A percentile compares a stretch with the other conserved stretches of the same genome.
Evolutionary conservation across 768 basidiomycete species (phyloP).

Genomic region (Psilocybe cubensis): DNA sequence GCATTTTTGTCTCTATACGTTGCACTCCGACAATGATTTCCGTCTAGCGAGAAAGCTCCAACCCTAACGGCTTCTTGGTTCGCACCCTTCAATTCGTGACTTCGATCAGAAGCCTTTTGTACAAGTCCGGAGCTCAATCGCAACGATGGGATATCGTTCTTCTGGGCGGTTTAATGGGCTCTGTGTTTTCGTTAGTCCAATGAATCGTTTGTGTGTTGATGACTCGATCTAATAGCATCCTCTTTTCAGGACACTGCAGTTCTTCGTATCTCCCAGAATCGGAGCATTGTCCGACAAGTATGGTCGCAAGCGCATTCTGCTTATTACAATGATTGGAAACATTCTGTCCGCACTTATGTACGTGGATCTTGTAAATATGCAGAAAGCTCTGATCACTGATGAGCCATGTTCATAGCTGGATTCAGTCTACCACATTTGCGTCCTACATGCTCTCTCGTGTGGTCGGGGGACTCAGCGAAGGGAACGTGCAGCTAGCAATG

Average conservation of each 20-base stretch:
- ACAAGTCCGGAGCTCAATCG: slow-evolving; percentile 59
- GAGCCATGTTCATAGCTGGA: slow-evolving; percentile 67
- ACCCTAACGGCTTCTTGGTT: slow-evolving; percentile 73
- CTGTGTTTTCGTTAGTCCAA: slow-evolving; percentile 80
- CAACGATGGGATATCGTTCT: slow-evolving; percentile 93
- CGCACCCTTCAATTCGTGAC: slow-evolving; percentile 72
- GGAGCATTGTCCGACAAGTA: slow-evolving; percentile 87
- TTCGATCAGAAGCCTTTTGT: slow-evolving; percentile 64
- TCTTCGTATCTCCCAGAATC: slow-evolving; percentile 80
- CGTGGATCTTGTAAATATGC: slow-evolving; percentile 24
- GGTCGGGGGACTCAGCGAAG: slow-evolving; percentile 93
- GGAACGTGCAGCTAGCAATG: slow-evolving; percentile 97
- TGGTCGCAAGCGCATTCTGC: slow-evolving; percentile 83
- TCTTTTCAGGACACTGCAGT: slow-evolving; percentile 73
- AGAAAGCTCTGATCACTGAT: background rate
- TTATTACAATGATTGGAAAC: slow-evolving; percentile 92
- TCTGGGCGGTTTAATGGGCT: slow-evolving; percentile 95
- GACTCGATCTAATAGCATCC: slow-evolving; percentile 30
- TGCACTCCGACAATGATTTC: slow-evolving; percentile 4
- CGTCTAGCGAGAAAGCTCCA: slow-evolving; percentile 68
- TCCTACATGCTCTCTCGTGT: slow-evolving; percentile 89
- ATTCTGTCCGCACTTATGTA: slow-evolving; percentile 87
- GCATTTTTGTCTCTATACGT: background rate
- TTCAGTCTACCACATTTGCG: slow-evolving; percentile 88
- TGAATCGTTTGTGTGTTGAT: slow-evolving; percentile 11